Evolutionary conservation across 192 early-diverging fungal species (phyloP).

Genomic region (Mortierella claussenii): DNA sequence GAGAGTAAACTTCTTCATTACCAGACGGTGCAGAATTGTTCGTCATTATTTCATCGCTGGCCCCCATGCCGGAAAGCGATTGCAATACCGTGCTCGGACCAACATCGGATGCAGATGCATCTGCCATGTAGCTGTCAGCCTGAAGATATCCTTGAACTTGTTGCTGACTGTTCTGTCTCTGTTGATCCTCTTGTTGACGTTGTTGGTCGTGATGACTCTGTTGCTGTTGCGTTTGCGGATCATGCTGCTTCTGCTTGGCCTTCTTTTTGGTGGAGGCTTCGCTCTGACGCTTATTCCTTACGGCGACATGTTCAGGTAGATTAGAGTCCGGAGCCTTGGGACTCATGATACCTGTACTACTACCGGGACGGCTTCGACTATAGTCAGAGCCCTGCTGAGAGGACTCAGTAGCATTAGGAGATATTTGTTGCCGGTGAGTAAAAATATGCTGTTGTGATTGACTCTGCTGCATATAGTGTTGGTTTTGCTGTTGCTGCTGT

Average conservation of each 20-base stretch:
- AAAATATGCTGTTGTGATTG: constrained; percentile 1
- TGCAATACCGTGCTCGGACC: neutral
- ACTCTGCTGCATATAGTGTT: constrained; percentile 15
- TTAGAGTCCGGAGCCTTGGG: constrained; percentile 13
- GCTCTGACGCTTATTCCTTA: constrained; percentile 20
- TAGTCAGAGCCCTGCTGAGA: neutral
- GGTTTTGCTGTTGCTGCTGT: constrained; percentile 33
- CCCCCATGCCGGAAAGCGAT: constrained; percentile 10
- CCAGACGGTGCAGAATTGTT: constrained; percentile 35
- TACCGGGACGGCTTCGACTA: constrained; percentile 1
- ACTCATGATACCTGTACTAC: neutral
- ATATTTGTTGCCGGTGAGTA: neutral
- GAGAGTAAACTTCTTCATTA: constrained; percentile 7
- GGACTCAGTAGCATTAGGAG: neutral
- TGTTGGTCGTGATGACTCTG: neutral
- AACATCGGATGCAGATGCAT: constrained; percentile 14
- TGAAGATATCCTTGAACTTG: neutral
- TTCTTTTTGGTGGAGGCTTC: constrained; percentile 11
- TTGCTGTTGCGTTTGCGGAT: constrained; percentile 6
- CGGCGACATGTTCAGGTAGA: constrained; percentile 1
- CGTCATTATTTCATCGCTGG: constrained; percentile 10
- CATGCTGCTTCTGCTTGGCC: constrained; percentile 9
- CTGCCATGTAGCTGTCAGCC: constrained; percentile 25
- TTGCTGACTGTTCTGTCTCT: constrained; percentile 18
- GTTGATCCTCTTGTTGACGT: neutral